A percentile compares a stretch with the other conserved stretches of the same genome.
These are phyloP conservation scores for Ophiostoma ulmi DNA, from an alignment of 2,329 filamentous ascomycete species.

Conservation along the genomic window DNA sequence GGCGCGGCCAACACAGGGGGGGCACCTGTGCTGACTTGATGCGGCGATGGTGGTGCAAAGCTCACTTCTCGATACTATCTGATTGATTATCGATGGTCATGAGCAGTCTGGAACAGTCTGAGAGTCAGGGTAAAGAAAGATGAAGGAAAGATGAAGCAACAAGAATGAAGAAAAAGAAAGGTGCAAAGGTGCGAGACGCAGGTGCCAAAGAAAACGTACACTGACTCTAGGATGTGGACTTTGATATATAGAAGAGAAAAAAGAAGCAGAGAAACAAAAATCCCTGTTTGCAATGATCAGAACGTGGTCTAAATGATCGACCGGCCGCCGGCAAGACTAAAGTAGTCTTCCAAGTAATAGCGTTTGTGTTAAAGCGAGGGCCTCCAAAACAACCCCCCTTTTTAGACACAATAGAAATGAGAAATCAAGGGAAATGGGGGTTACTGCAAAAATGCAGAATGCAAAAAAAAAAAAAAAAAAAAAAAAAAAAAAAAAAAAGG, in stretches of 20 bases:
- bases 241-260: slow-evolving; percentile 6
- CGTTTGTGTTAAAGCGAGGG: slow-evolving; percentile 14
- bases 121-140: neutral
- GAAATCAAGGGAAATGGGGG: neutral
- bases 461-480: too few species aligned
- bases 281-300: slow-evolving; percentile 1
- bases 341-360: slow-evolving; percentile 20
- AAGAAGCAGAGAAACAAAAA: neutral
- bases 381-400: slow-evolving; percentile 18
- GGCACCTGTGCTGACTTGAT: neutral
- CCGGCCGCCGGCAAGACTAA: slow-evolving; percentile 23
- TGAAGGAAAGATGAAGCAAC: neutral
- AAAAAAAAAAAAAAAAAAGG: too few species aligned
- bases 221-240: neutral
- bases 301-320: slow-evolving; percentile 22
- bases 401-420: slow-evolving; percentile 13
- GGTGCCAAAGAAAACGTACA: neutral
- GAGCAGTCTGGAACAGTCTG: neutral
- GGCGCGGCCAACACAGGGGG: slow-evolving; percentile 2
- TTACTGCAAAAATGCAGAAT: neutral
- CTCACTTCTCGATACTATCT: neutral
- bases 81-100: neutral
- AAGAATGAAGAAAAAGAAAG: neutral
- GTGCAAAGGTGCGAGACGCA: neutral
- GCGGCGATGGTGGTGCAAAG: neutral